phyloP scores from a whole-genome alignment of 2,329 filamentous ascomycete genomes.

The Paracoccidioides lutzii region DNA sequence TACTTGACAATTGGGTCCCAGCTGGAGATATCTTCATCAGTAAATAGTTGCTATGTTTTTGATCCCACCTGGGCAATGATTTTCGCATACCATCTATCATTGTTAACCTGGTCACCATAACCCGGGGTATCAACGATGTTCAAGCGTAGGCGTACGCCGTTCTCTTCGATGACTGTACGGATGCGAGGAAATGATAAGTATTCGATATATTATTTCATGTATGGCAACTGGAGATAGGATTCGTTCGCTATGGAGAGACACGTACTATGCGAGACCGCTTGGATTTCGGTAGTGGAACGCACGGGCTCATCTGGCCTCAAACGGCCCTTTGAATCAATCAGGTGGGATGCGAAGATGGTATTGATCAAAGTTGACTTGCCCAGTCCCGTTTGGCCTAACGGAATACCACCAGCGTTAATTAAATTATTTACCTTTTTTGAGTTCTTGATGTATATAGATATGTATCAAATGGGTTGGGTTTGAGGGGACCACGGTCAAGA shows the following conservation, averaged over 20 bases:
- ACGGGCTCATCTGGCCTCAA: conserved; percentile 84
- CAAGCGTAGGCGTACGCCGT: conserved; percentile 88
- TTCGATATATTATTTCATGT: conserved; percentile 1
- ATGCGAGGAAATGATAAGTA: background rate
- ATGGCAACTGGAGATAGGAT: background rate
- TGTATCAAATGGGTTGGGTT: too few species aligned
- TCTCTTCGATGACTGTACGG: conserved; percentile 80
- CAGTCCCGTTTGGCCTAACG: conserved; percentile 83
- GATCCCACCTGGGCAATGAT: conserved; percentile 13
- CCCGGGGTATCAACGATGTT: conserved; percentile 99
- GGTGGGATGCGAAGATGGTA: conserved; percentile 98
- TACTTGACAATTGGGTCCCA: conserved; percentile 99
- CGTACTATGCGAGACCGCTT: conserved; percentile 79
- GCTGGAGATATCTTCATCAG: conserved; percentile 25
- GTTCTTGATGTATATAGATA: too few species aligned
- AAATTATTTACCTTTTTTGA: conserved; percentile 16
- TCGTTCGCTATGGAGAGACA: too few species aligned
- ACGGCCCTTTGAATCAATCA: conserved; percentile 97
- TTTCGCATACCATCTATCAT: conserved; percentile 66
- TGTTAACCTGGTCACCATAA: conserved; percentile 98
- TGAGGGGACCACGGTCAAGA: background rate
- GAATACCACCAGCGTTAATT: conserved; percentile 9
- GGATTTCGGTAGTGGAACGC: conserved; percentile 93
- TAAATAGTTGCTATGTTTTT: conserved; percentile 1
- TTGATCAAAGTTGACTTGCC: conserved; percentile 99